Base-by-base conservation (phyloP, 352 stramenopile species). In the Phytopythium helicoides region DNA sequence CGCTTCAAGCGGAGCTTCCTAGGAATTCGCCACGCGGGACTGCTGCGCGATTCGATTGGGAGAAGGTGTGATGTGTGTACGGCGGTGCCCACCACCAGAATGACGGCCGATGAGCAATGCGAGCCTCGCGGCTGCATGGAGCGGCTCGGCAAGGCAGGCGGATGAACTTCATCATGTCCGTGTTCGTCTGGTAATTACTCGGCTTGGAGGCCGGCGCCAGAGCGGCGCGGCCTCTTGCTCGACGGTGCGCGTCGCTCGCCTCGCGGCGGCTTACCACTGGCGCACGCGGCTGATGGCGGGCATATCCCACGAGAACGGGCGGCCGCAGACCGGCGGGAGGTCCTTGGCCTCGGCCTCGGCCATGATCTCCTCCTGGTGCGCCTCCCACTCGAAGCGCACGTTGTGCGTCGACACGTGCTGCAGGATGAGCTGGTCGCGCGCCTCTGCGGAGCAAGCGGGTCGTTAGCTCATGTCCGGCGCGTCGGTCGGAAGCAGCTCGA, bases 361-460 rank as follows among this genome's bases (percentile, higher is more conserved):
- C 23, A 92, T 33, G 65, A 94, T 92, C 38, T 87, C 70, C 37
- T 91, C 84, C 34, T 86, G 66, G 42, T 80, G 64, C 35, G 59
- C 66, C 58, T 94, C 80, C 84, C 84, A 94, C 55, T 86, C 80
- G 56, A 91, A 87, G 64, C 77, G 82, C 54, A 92, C 76, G 49
- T 87, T 86, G 74, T 94, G 84, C 46, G 74, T 88, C 54, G 77
- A 72, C n/a, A 53, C 18, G 48, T 88, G 70, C 52, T 76, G 68
- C 66, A 87, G 18, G 52, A 92, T 87, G 51, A 92, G 60, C 54
- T 82, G 69, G 60, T 92, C 79, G 19, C 77, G 76, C 23, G 75
- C 79, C 58, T 81, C 72, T 82, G 58, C n/a, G 23, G 1, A 25
- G 1, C 19, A 18, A 25, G 1, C 23, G 10, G 31, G 28, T 40